Evolutionary conservation across 73 alveolate genomes (phyloP), one percentile per base, ranked within the genome.

Genomic region (Paramecium bursaria): DNA sequence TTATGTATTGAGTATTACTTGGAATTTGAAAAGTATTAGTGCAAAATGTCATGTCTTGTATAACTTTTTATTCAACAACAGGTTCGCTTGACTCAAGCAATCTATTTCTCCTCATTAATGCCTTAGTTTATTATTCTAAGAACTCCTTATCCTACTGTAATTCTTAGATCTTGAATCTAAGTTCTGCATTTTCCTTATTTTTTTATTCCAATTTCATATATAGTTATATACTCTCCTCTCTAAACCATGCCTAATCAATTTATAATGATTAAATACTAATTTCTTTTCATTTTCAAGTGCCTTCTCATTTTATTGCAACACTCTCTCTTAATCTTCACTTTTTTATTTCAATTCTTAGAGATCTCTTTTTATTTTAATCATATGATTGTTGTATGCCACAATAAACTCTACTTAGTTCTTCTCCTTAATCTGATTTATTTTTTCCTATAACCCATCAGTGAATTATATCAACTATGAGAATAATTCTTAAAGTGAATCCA

Each of bases 161-260:
- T 27, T 74, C 86, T 23, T 5, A 5, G 30, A 74, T 5, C 21
- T 22, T 48, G 27, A 48, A 54, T 42, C 48, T 74, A 4, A 44
- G 30, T 26, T 74, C 86, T 46, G 55, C 19, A 46, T 26, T 74
- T 26, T 29, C 47, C 31, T 74, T 48, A 48, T 74, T 54, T 49
- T 74, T 74, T 74, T 33, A 49, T 7, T 61, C 88, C 6, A 51
- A 21, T 23, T 74, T 74, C 4, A 22, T 74, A 74, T 74, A 75
- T 27, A 49, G 22, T 50, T 21, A 31, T n/a, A 49, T 27, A 50
- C 67, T 27, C 46, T 50, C 88, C 19, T 75, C 49, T 51, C 88
- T 30, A 27, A 50, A 50, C 50, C 33, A 57, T 51, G 35, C 76
- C 13, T 57, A 57, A 29, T 57, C 33, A 57, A 57, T 57, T 57